These are phyloP conservation scores for Eragrostis nindensis DNA, from an alignment of 176 grass and related monocot genomes.

Conservation along the genomic window DNA sequence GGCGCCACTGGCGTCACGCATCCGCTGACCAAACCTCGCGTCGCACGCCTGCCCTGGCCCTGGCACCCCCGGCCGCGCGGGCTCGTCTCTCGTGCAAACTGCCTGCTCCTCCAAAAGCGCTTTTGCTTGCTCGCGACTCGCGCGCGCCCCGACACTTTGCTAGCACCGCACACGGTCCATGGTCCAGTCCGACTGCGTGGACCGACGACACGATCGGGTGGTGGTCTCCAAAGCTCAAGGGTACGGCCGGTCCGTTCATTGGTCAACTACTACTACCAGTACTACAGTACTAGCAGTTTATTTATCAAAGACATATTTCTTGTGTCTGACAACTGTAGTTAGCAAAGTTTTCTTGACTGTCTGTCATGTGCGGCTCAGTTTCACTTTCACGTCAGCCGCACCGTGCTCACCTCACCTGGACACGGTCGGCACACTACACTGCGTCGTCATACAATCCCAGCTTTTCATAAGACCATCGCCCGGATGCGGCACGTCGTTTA, in stretches of 20 bases:
- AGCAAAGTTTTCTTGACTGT: background rate
- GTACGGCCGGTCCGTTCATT: background rate
- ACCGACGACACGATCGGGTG: background rate
- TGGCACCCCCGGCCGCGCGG: background rate
- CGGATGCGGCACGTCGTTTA: background rate
- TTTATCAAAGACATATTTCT: too few relatives aligned
- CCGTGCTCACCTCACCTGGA: too few relatives aligned
- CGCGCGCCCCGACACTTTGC: background rate
- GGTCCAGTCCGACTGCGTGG: too few relatives aligned
- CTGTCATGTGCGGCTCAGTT: background rate
- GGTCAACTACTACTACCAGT: background rate
- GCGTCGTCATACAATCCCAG: too few relatives aligned
- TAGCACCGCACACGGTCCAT: too few relatives aligned
- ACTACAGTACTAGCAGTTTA: too few relatives aligned
- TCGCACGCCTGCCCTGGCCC: background rate
- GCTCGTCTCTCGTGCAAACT: background rate
- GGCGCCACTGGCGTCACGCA: constrained; percentile 22
- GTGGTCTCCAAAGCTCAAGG: background rate
- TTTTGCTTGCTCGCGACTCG: too few relatives aligned
- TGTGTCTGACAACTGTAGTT: too few relatives aligned
- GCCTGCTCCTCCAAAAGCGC: background rate
- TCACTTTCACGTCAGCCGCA: too few relatives aligned
- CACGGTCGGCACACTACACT: too few relatives aligned
- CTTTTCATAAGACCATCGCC: background rate
- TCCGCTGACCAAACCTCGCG: background rate